phyloP scores from a whole-genome alignment of 2,329 filamentous ascomycete species.

The Pezicula radicicola region DNA sequence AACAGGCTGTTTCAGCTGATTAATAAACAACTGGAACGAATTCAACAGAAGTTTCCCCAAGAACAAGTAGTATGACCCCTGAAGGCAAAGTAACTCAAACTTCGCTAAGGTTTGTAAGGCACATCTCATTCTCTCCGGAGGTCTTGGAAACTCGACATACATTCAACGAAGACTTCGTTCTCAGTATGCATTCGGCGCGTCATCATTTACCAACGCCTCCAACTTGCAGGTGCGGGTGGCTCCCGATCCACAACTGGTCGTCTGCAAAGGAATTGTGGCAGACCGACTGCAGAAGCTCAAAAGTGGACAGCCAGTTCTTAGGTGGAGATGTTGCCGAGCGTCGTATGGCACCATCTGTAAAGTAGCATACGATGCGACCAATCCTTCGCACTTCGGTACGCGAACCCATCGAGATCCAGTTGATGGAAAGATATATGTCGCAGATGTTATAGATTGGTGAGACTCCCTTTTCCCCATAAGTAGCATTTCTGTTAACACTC shows the following conservation, averaged over 20 bases:
- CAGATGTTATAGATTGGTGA: slow-evolving; percentile 8
- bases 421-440: slow-evolving; percentile 14
- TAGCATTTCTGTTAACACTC: not conserved
- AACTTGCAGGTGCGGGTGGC: slow-evolving; percentile 11
- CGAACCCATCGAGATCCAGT: slow-evolving; percentile 6
- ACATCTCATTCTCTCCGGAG: slow-evolving; percentile 38
- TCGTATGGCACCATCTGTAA: slow-evolving; percentile 12
- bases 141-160: slow-evolving; percentile 38
- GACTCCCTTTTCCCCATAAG: too few species aligned
- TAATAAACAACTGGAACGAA: slow-evolving; percentile 10
- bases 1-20: slow-evolving; percentile 12
- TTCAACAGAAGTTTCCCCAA: slow-evolving; percentile 6
- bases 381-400: slow-evolving; percentile 7
- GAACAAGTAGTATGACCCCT: slow-evolving; percentile 14
- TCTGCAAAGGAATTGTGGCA: slow-evolving; percentile 17
- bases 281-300: slow-evolving; percentile 12
- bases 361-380: slow-evolving; percentile 5
- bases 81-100: too few species aligned
- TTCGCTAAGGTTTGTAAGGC: slow-evolving; percentile 15
- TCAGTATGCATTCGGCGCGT: slow-evolving; percentile 18
- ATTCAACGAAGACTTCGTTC: slow-evolving; percentile 32
- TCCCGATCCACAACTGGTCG: slow-evolving; percentile 17
- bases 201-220: slow-evolving; percentile 6
- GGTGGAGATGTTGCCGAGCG: slow-evolving; percentile 11
- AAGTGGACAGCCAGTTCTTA: slow-evolving; percentile 8